These are phyloP conservation scores for Tricholoma flavovirens DNA, from an alignment of 768 basidiomycete species.

Conservation along the genomic window DNA sequence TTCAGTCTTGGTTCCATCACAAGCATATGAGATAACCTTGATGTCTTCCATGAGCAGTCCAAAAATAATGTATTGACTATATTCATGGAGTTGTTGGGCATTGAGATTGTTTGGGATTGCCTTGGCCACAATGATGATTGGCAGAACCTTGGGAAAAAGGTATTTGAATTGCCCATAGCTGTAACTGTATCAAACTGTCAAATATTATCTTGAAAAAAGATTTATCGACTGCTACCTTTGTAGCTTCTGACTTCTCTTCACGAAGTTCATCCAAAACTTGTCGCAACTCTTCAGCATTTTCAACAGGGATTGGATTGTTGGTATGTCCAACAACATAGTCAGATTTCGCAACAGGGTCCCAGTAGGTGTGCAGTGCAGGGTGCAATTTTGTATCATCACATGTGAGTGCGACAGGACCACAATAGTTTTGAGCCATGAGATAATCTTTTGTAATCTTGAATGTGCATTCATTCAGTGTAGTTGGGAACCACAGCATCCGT, in stretches of 20 bases:
- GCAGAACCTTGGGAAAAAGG: not conserved
- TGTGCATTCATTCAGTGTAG: not conserved
- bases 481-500: not conserved
- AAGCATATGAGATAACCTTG: slow-evolving; percentile 25
- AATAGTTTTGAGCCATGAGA: slow-evolving; percentile 8
- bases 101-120: not conserved
- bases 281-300: not conserved
- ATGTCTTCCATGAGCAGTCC: slow-evolving; percentile 20
- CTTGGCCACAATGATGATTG: not conserved
- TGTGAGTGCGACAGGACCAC: not conserved
- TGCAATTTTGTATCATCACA: not conserved
- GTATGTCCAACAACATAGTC: not conserved
- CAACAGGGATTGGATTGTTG: slow-evolving; percentile 13
- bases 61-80: slow-evolving; percentile 7
- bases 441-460: slow-evolving; percentile 9
- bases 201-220: not conserved
- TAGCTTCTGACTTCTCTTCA: not conserved
- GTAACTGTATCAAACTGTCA: not conserved
- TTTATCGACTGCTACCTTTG: not conserved
- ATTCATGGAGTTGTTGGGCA: not conserved
- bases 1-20: slow-evolving; percentile 32
- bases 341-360: not conserved
- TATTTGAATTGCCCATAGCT: not conserved
- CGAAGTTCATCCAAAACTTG: not conserved
- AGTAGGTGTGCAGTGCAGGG: not conserved